phyloP scores from a whole-genome alignment of 2,329 filamentous ascomycete species.

The Aureobasidium sp. region DNA sequence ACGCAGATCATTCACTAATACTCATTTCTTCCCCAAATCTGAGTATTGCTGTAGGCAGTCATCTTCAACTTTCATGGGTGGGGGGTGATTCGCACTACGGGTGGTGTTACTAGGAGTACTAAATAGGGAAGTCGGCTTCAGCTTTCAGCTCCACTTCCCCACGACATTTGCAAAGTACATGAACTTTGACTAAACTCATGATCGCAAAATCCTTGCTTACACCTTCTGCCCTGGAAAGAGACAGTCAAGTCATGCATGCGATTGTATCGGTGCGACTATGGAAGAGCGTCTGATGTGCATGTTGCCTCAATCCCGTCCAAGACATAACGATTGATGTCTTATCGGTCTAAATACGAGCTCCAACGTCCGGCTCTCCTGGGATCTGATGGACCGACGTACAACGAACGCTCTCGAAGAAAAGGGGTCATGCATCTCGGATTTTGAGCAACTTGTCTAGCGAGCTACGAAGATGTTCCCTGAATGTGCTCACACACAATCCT shows the following conservation, averaged over 20 bases:
- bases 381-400: background rate
- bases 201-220: too few species aligned
- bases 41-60: too few species aligned
- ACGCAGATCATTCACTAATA: too few species aligned
- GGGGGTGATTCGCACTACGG: too few species aligned
- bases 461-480: too few species aligned
- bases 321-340: background rate
- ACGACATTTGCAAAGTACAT: background rate
- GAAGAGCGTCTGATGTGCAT: background rate
- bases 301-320: too few species aligned
- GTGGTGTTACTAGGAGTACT: too few species aligned
- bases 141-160: background rate
- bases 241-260: too few species aligned
- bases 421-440: background rate
- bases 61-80: too few species aligned
- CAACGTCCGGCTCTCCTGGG: background rate
- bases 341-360: background rate
- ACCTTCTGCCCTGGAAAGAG: too few species aligned
- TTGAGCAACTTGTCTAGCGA: background rate
- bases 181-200: background rate
- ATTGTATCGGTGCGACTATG: background rate
- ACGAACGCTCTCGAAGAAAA: background rate
- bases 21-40: too few species aligned
- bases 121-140: background rate
- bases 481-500: too few species aligned